phyloP scores from a whole-genome alignment of 2,329 filamentous ascomycete species.

The Pyricularia pennisetigena region DNA sequence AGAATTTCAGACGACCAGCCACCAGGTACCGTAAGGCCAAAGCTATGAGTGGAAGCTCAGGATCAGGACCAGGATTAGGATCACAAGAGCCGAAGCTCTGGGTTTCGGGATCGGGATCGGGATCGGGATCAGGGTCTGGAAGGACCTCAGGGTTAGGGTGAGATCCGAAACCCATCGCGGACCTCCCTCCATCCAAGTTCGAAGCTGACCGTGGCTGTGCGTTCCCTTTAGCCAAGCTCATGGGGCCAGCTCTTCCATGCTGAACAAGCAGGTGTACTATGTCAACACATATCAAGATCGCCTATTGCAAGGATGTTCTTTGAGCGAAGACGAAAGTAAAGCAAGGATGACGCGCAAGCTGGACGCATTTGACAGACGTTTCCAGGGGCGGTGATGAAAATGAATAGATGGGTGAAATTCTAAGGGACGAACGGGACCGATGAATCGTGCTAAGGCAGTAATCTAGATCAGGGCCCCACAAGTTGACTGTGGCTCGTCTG shows the following conservation, averaged over 20 bases:
- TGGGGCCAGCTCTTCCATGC: neutral
- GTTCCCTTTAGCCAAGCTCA: neutral
- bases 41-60: neutral
- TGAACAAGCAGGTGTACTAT: neutral
- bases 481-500: neutral
- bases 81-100: neutral
- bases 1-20: neutral
- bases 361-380: neutral
- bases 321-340: neutral
- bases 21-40: neutral
- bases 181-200: neutral
- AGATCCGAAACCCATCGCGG: neutral
- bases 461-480: no score
- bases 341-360: neutral
- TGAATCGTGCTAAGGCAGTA: no score
- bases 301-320: neutral
- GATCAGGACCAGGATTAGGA: neutral
- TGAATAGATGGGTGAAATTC: neutral
- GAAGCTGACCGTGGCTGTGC: neutral
- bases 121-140: neutral
- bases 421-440: neutral
- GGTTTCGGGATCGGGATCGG: neutral
- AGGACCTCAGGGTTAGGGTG: neutral
- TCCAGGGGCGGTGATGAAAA: neutral
- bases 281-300: neutral